Conservation (phyloP, 2,329 filamentous ascomycete species). For the Xylaria sp. region DNA sequence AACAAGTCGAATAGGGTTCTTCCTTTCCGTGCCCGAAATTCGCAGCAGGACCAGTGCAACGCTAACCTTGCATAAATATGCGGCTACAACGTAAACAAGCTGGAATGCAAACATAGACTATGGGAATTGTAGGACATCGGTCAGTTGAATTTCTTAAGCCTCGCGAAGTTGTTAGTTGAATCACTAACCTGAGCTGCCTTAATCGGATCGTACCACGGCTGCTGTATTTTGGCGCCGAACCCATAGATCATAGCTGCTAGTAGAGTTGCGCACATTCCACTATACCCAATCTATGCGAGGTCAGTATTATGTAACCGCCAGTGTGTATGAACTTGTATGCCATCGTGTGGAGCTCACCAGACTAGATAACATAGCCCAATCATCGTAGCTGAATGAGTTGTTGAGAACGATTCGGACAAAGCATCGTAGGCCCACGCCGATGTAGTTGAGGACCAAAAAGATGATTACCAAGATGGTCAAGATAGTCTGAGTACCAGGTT, state of each 20-base stretch:
- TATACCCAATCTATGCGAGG: slow-evolving; percentile 23
- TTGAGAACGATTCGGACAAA: slow-evolving; percentile 29
- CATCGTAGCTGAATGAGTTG: slow-evolving; percentile 34
- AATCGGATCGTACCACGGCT: slow-evolving; percentile 31
- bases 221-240: slow-evolving; percentile 21
- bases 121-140: not conserved
- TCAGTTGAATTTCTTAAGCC: slow-evolving; percentile 1
- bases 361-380: slow-evolving; percentile 32
- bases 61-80: slow-evolving; percentile 29
- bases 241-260: slow-evolving; percentile 27
- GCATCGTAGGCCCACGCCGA: slow-evolving; percentile 30
- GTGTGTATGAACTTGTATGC: not conserved
- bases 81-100: slow-evolving; percentile 29
- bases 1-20: slow-evolving; percentile 23
- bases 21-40: slow-evolving; percentile 24
- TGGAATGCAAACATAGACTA: slow-evolving; percentile 33
- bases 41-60: slow-evolving; percentile 31
- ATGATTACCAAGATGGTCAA: slow-evolving; percentile 29
- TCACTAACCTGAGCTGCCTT: slow-evolving; percentile 29
- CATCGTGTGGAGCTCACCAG: slow-evolving; percentile 19
- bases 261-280: slow-evolving; percentile 30
- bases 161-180: not conserved
- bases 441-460: slow-evolving; percentile 28
- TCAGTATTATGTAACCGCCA: slow-evolving; percentile 16
- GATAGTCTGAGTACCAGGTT: slow-evolving; percentile 23